Conservation (phyloP, 2,329 filamentous ascomycete species). For the Claviceps sp. region DNA sequence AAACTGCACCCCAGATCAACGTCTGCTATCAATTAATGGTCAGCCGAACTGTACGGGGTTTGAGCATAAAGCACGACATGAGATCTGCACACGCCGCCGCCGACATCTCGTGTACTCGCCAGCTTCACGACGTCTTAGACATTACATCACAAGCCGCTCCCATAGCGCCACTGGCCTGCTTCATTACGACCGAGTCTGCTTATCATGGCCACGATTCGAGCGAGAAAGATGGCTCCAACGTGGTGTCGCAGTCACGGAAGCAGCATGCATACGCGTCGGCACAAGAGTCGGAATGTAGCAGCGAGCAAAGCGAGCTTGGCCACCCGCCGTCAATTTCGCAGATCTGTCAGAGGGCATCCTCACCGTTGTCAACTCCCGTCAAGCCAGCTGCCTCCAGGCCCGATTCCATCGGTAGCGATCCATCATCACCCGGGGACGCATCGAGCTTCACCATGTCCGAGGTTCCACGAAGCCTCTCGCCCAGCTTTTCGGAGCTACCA, state of each 20-base stretch:
- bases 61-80: background rate
- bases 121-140: slow-evolving; percentile 1
- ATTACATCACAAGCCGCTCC: slow-evolving; percentile 4
- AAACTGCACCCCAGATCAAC: background rate
- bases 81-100: background rate
- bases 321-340: slow-evolving; percentile 3
- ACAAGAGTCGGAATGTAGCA: background rate
- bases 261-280: slow-evolving; percentile 6
- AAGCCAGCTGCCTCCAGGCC: slow-evolving; percentile 14
- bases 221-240: background rate
- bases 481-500: slow-evolving; percentile 11
- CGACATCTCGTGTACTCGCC: background rate
- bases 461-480: slow-evolving; percentile 13
- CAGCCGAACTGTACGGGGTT: background rate
- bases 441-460: slow-evolving; percentile 30
- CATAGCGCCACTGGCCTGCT: slow-evolving; percentile 18
- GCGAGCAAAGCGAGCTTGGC: background rate
- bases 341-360: slow-evolving; percentile 9
- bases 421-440: slow-evolving; percentile 39
- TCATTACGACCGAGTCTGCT: slow-evolving; percentile 22
- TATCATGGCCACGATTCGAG: slow-evolving; percentile 11
- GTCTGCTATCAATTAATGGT: background rate
- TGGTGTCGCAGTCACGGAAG: slow-evolving; percentile 12
- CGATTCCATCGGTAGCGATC: slow-evolving; percentile 28
- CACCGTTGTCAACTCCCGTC: slow-evolving; percentile 16